Percentiles rank a stretch among this genome's conserved stretches.
Evolutionary conservation across 2,329 filamentous ascomycete genomes (phyloP).

Genomic region (Botrytis paeoniae): DNA sequence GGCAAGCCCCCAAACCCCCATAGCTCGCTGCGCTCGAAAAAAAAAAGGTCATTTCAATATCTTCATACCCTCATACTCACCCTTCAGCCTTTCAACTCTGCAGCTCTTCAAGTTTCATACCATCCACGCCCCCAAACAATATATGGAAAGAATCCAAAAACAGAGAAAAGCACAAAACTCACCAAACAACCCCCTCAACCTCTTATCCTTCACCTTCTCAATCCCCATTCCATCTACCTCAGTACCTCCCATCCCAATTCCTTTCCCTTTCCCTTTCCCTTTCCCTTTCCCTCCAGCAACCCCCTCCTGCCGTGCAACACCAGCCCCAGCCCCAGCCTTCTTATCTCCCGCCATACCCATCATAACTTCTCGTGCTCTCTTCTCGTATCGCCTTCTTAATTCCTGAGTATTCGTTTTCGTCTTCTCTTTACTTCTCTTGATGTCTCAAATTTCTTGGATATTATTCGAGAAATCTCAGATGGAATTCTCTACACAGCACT

Average conservation of each 20-base stretch:
- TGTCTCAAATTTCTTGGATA: not conserved
- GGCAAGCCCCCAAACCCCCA: not conserved
- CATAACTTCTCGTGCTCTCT: not conserved
- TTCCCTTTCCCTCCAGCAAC: too few species aligned
- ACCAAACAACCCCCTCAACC: conserved; percentile 3
- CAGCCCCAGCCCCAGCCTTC: not conserved
- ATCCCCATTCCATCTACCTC: not conserved
- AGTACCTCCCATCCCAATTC: not conserved
- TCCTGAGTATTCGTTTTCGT: not conserved
- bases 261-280: too few species aligned
- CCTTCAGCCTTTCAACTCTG: not conserved
- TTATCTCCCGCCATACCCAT: not conserved
- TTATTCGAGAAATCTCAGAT: not conserved
- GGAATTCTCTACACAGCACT: not conserved
- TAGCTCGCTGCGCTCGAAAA: not conserved
- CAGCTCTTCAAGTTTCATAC: too few species aligned
- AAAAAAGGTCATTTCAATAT: not conserved
- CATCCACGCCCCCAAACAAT: not conserved
- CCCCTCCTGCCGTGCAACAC: conserved; percentile 5
- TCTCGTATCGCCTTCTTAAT: not conserved
- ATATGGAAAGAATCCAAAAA: too few species aligned
- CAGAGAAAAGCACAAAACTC: not conserved
- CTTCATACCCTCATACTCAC: not conserved
- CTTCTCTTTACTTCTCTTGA: not conserved
- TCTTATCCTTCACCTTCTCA: not conserved